Percentiles rank a stretch among this genome's conserved stretches.
Conservation (phyloP, 192 early-diverging fungal species). For the Podochytrium sp. region DNA sequence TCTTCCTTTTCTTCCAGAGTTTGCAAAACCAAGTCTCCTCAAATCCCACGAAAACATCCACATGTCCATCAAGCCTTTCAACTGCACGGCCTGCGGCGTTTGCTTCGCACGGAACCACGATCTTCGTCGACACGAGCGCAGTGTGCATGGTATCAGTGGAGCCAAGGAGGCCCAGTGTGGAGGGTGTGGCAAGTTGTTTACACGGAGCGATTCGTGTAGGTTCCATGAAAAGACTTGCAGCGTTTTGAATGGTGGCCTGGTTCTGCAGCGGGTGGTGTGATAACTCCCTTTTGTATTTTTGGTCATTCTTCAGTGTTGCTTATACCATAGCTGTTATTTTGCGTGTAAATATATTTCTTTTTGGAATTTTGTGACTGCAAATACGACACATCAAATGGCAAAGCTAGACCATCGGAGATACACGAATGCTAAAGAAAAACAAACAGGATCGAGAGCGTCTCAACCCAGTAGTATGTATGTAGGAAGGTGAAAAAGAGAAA, state of each 20-base stretch:
- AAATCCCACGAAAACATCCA: conserved; percentile 16
- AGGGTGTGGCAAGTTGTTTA: neutral
- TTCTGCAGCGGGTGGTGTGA: neutral
- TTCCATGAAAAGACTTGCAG: conserved; percentile 14
- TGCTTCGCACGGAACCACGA: conserved; percentile 26
- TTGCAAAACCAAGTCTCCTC: conserved; percentile 7
- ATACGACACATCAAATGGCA: neutral
- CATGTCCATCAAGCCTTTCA: neutral
- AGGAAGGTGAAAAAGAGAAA: too few species aligned
- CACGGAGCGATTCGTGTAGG: neutral
- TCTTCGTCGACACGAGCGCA: conserved; percentile 6
- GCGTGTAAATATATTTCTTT: neutral
- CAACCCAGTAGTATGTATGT: too few species aligned
- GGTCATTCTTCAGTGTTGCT: neutral
- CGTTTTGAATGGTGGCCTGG: neutral
- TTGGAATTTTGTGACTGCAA: neutral
- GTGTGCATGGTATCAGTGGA: conserved; percentile 7
- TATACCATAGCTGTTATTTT: neutral
- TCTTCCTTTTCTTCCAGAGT: neutral
- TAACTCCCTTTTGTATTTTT: neutral
- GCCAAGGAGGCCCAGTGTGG: neutral
- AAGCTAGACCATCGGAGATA: too few species aligned
- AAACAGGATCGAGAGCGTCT: too few species aligned
- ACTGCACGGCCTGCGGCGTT: conserved; percentile 1
- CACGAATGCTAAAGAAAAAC: too few species aligned